These are phyloP conservation scores for Apiotrichum gamsii DNA, from an alignment of 1,284 basidiomycete genomes.

Conservation along the genomic window DNA sequence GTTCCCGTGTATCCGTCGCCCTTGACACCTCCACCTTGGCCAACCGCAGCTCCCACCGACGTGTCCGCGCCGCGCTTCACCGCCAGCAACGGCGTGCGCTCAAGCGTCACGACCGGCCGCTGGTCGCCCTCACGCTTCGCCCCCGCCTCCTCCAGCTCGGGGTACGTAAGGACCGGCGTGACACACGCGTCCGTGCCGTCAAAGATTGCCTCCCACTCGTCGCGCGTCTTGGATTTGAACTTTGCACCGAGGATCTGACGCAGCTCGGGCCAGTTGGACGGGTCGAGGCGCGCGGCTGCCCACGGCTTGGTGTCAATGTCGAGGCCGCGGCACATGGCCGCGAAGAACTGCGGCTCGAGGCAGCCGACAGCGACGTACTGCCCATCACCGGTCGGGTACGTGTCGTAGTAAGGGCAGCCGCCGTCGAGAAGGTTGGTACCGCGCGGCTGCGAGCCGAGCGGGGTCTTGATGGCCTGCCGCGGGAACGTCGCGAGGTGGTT, in stretches of 20 bases:
- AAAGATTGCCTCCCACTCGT: constrained; percentile 12
- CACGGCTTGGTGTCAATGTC: not conserved
- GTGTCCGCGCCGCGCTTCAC: too few species aligned
- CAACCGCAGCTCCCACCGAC: too few species aligned
- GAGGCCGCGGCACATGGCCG: constrained; percentile 2
- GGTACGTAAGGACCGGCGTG: constrained; percentile 7
- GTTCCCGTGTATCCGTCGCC: too few species aligned
- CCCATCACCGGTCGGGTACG: constrained; percentile 10
- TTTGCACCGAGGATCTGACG: not conserved
- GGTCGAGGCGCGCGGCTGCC: constrained; percentile 5
- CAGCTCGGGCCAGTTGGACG: constrained; percentile 4
- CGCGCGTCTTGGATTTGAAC: constrained; percentile 10
- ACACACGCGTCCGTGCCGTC: constrained; percentile 14
- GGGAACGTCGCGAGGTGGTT: constrained; percentile 14
- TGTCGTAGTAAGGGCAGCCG: constrained; percentile 13
- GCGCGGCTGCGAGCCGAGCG: not conserved
- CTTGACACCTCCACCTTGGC: too few species aligned
- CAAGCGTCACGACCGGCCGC: too few species aligned
- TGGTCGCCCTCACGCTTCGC: too few species aligned
- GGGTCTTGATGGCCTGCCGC: not conserved
- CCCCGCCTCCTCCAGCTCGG: too few species aligned
- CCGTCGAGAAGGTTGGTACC: constrained; percentile 18
- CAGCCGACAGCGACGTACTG: constrained; percentile 11
- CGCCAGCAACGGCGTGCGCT: too few species aligned
- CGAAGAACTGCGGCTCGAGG: constrained; percentile 20